phyloP scores from a whole-genome alignment of 106 monocot genomes.

The Dioscorea alata region DNA sequence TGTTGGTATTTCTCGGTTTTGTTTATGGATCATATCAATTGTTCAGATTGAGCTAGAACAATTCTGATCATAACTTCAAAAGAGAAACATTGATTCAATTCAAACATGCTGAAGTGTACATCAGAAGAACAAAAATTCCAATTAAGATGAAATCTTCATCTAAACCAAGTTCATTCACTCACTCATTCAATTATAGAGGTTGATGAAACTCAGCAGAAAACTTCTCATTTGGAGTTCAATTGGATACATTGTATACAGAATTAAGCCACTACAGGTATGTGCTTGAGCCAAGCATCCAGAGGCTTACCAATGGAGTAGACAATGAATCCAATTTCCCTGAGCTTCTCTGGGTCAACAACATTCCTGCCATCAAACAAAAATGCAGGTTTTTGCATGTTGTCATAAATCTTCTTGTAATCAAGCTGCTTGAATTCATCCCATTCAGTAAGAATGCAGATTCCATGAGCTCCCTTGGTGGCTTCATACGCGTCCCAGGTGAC shows the following conservation, averaged over 20 bases:
- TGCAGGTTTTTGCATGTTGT: conserved; percentile 36
- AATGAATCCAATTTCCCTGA: conserved; percentile 28
- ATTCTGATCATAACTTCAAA: no score
- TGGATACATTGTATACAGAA: background rate
- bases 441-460: conserved; percentile 29
- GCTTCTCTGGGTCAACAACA: conserved; percentile 17
- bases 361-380: conserved; percentile 35
- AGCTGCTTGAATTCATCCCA: conserved; percentile 39
- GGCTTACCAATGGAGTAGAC: conserved; percentile 34
- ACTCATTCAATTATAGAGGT: no score
- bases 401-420: conserved; percentile 26
- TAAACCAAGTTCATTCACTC: no score
- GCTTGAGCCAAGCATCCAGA: conserved; percentile 24
- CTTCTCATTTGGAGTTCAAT: no score
- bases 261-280: conserved; percentile 18
- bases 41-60: no score
- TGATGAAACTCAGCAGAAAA: no score
- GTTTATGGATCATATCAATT: no score
- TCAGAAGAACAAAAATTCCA: no score
- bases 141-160: no score
- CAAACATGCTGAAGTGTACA: no score
- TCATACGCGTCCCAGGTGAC: conserved; percentile 33
- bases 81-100: no score
- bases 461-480: conserved; percentile 19
- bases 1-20: no score